phyloP scores from a whole-genome alignment of 2,329 filamentous ascomycete species.

The Dactylellina haptotyla region DNA sequence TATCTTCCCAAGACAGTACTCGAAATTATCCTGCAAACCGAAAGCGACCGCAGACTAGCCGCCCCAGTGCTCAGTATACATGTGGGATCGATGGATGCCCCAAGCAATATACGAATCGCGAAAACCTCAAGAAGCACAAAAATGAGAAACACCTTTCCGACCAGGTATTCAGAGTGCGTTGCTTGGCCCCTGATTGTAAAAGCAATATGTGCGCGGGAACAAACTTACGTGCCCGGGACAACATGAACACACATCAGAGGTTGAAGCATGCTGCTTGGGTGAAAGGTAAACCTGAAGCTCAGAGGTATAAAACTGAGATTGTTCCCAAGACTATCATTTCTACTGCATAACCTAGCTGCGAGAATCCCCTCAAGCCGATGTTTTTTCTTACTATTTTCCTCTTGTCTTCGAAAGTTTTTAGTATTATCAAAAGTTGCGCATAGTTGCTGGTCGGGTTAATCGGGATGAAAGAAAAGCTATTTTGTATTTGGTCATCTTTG shows the following conservation, averaged over 20 bases:
- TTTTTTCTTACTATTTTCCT: no score
- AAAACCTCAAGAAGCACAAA: not conserved
- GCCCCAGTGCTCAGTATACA: not conserved
- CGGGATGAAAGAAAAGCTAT: no score
- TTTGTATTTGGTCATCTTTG: no score
- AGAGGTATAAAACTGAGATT: no score
- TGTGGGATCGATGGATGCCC: not conserved
- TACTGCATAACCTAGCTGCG: no score
- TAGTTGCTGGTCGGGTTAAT: no score
- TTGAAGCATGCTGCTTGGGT: not conserved
- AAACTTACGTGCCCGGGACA: not conserved
- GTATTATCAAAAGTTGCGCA: no score
- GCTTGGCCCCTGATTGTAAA: not conserved
- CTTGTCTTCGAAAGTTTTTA: no score
- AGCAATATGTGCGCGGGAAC: not conserved
- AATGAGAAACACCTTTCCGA: not conserved
- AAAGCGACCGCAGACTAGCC: not conserved
- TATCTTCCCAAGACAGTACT: not conserved
- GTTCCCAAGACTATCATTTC: no score
- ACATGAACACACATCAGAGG: slow-evolving; percentile 18
- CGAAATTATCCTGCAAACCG: no score
- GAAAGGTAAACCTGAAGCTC: no score
- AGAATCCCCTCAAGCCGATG: no score
- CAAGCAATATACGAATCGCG: not conserved
- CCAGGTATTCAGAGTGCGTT: not conserved